Base-by-base conservation (phyloP, 2,329 filamentous ascomycete species). In the Kalmusia sp. region DNA sequence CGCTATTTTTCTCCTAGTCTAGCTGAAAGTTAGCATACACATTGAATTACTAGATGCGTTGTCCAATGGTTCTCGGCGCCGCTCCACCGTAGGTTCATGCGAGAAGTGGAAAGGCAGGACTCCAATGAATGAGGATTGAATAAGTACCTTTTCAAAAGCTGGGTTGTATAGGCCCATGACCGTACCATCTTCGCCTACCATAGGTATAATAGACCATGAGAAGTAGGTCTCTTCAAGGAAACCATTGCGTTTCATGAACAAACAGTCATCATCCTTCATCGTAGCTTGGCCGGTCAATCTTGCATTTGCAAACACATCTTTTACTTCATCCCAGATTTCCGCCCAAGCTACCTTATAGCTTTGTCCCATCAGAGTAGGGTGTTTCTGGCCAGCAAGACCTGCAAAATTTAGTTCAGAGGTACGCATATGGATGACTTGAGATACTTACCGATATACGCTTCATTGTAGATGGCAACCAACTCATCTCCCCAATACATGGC, bases 221-320 rank as follows among this genome's bases (percentile, higher is more conserved):
- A 93, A 93, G 68, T 90, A 93, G 0, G 89, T 87, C 68, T 95
- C 91, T 71, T 96, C 90, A 1, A 91, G 74, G 56, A 84, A 91
- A 1, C 86, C 84, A 57, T 85, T 84, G 6, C 91, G 84, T 40
- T 82, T 79, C 27, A 95, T 82, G 64, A 92, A 92, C 1, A 93
- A 78, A 51, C 85, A 86, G 58, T 93, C 89, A 63, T 95, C 91
- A 59, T 93, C 87, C 71, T 92, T 93, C 88, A 93, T 91, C 0
- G 87, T 92, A 0, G 90, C 88, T 74, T 92, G 87, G 0, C 90
- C 91, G 4, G 86, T 88, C 33, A 83, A 74, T 71, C 82, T 84
- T 0, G 90, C 91, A 55, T 79, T 85, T 15, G 82, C 78, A 58
- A 95, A 90, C 0, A 90, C 82, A 2, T 86, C 86, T 58, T 86